A percentile compares a stretch with the other conserved stretches of the same genome.
These are phyloP conservation scores for Scedosporium dehoogii DNA, from an alignment of 2,329 filamentous ascomycete genomes.

Conservation along the genomic window DNA sequence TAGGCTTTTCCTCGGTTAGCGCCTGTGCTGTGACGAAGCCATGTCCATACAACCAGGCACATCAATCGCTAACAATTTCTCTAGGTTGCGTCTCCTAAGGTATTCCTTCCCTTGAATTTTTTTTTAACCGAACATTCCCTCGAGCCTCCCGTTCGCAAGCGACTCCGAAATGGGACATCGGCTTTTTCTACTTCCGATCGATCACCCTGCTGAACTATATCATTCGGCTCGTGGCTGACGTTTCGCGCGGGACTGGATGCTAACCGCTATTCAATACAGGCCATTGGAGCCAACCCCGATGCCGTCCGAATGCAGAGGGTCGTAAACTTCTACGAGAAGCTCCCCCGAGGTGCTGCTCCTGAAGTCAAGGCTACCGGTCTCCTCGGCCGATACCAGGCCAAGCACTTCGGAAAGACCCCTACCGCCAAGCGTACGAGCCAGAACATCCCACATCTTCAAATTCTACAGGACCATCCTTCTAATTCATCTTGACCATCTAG, in stretches of 20 bases:
- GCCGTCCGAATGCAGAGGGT: slow-evolving; percentile 96
- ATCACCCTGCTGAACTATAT: too few relatives aligned
- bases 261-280: slow-evolving; percentile 43
- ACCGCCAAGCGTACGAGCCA: slow-evolving; percentile 68
- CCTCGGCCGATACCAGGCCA: slow-evolving; percentile 77
- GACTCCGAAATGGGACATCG: too few relatives aligned
- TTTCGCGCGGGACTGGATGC: background rate
- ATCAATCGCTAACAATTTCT: slow-evolving; percentile 7
- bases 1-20: slow-evolving; percentile 31
- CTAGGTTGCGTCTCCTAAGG: slow-evolving; percentile 74
- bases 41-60: slow-evolving; percentile 8
- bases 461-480: slow-evolving; percentile 17
- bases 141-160: too few relatives aligned
- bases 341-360: slow-evolving; percentile 85
- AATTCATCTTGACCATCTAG: slow-evolving; percentile 35
- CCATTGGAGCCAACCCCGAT: slow-evolving; percentile 89
- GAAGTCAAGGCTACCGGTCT: slow-evolving; percentile 73
- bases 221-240: too few relatives aligned
- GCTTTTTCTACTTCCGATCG: too few relatives aligned
- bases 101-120: slow-evolving; percentile 38
- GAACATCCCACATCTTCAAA: background rate
- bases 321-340: slow-evolving; percentile 97
- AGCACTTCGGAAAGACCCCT: slow-evolving; percentile 93
- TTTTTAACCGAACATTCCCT: background rate
- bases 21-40: background rate